Base-by-base conservation (phyloP, 495 filamentous ascomycete species). In the Cercophora sp. region DNA sequence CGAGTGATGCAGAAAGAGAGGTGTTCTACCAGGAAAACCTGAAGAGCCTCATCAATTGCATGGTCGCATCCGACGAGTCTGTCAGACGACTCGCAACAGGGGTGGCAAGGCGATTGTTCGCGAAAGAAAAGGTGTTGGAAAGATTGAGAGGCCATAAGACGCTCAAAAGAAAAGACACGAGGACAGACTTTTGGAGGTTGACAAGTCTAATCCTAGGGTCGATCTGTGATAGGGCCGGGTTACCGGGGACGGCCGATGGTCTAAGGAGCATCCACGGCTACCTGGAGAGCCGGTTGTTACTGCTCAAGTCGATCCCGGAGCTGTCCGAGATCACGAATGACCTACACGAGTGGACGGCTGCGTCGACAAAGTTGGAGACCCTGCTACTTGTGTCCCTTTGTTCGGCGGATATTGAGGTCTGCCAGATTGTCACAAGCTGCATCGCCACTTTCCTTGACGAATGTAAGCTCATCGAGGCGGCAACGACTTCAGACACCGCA, bases 361-460 rank as follows among this genome's bases (percentile, higher is more conserved):
- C 76, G 8, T 75, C 74, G 22, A 67, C 66, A 4, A 77, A 77
- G 54, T 67, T 83, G 3, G 82, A 85, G 65, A 79, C 79, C 1
- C 65, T 81, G 4, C 77, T 85, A 51, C 64, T 85, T 4, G 76
- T 84, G 2, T 73, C 79, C 1, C 75, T 85, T 18, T 85, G 82
- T 57, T 84, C 80, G 9, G 71, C 78, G 16, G 81, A 85, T 46
- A 78, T 85, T 15, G 79, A 83, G 25, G 77, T 75, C 19, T 85
- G 82, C 59, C 79, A 79, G 49, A 62, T 81, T 22, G 82, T 84
- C 26, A 85, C 81, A 3, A 74, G 76, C 27, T 80, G 79, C 54
- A 78, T 85, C 47, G 78, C 75, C n/a, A 63, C 82, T n/a, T 76
- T 82, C 44, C 78, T 82, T 50, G 78, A 83, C 32, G 82, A 85